Percentiles rank a stretch among this genome's conserved stretches.
phyloP scores from a whole-genome alignment of 2,329 filamentous ascomycete genomes.

The Aspergillus tubingensis region DNA sequence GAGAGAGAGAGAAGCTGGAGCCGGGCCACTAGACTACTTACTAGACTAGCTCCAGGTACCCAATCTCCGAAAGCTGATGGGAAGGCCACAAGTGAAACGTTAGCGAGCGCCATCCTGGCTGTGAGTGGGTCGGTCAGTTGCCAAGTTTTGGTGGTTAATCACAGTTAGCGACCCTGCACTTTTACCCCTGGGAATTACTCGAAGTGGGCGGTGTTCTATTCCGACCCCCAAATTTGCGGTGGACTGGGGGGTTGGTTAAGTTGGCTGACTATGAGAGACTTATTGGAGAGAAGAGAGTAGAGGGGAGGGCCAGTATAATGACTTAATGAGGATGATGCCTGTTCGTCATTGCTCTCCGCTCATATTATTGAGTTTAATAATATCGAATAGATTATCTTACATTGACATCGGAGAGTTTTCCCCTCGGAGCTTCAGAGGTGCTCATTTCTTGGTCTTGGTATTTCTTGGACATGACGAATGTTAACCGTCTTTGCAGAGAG shows the following conservation, averaged over 20 bases:
- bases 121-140: constrained; percentile 3
- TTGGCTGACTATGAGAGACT: too few relatives aligned
- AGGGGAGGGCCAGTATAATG: too few relatives aligned
- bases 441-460: background rate
- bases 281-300: background rate
- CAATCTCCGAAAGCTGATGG: constrained; percentile 6
- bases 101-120: constrained; percentile 16
- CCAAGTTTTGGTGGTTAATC: constrained; percentile 11
- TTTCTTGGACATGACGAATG: background rate
- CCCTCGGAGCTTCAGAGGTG: too few relatives aligned
- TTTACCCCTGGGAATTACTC: constrained; percentile 7
- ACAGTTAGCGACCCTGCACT: background rate
- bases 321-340: background rate
- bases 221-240: background rate
- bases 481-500: too few relatives aligned
- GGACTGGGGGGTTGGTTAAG: background rate
- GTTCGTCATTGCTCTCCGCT: too few relatives aligned
- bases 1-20: too few relatives aligned
- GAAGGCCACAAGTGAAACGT: constrained; percentile 22
- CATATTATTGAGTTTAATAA: too few relatives aligned
- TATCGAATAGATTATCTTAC: too few relatives aligned
- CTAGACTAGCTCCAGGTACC: background rate
- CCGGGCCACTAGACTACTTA: too few relatives aligned
- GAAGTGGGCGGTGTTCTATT: background rate
- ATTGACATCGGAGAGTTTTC: background rate